Evolutionary conservation across 1,139 yeast species (phyloP).

Genomic region (Hansenula lynferdii): DNA sequence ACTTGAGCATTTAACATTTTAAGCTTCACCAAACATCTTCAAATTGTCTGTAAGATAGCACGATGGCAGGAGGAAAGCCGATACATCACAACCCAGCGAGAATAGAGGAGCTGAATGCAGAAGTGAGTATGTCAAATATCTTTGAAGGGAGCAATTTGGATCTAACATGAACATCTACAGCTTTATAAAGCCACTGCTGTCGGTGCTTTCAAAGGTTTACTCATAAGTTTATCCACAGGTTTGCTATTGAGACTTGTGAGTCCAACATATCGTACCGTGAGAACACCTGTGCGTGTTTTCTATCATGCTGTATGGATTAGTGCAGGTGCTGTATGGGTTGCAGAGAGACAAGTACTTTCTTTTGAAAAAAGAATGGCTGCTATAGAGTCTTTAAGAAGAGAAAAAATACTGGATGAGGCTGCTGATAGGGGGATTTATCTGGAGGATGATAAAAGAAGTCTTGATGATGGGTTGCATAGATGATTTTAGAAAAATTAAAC

Average conservation of each 20-base stretch:
- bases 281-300: constrained; percentile 33
- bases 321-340: constrained; percentile 33
- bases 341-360: constrained; percentile 31
- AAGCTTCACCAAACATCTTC: no score
- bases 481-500: neutral
- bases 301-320: constrained; percentile 36
- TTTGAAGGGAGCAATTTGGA: neutral
- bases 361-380: constrained; percentile 28
- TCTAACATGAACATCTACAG: constrained; percentile 24
- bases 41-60: no score
- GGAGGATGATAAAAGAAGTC: constrained; percentile 25
- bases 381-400: constrained; percentile 28
- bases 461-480: constrained; percentile 6
- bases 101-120: constrained; percentile 13
- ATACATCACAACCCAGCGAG: constrained; percentile 30
- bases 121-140: neutral
- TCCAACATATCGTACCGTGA: constrained; percentile 28
- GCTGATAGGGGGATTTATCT: constrained; percentile 37
- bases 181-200: constrained; percentile 29
- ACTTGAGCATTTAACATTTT: no score
- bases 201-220: constrained; percentile 35
- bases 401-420: constrained; percentile 32
- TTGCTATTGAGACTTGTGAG: constrained; percentile 28
- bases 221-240: constrained; percentile 28
- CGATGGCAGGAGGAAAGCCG: constrained; percentile 21